phyloP scores from a whole-genome alignment of 2,329 filamentous ascomycete species.

The Lachnellula arida region DNA sequence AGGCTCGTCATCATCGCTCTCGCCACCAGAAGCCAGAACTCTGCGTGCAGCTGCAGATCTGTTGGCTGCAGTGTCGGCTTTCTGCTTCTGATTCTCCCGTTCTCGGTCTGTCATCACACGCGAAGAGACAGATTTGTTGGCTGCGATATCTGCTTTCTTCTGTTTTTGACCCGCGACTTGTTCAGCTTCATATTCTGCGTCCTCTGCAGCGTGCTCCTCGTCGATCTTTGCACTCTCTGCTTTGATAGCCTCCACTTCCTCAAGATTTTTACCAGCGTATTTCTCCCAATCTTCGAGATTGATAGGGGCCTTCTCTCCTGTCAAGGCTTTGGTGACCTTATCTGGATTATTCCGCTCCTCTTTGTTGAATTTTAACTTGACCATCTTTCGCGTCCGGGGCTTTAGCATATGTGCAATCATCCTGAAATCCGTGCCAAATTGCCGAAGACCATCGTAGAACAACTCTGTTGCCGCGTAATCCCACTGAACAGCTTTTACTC shows the following conservation, averaged over 20 bases:
- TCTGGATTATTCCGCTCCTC: constrained; percentile 66
- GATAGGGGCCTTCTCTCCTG: constrained; percentile 54
- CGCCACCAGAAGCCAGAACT: constrained; percentile 10
- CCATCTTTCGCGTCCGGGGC: constrained; percentile 63
- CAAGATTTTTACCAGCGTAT: constrained; percentile 49
- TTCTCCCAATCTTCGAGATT: constrained; percentile 57
- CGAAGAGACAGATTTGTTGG: constrained; percentile 6
- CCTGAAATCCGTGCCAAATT: constrained; percentile 80
- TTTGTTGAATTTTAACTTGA: constrained; percentile 79
- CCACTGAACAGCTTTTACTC: constrained; percentile 64
- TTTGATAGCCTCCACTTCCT: constrained; percentile 51
- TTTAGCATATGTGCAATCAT: constrained; percentile 75
- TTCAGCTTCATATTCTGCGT: constrained; percentile 43
- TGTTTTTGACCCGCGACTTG: constrained; percentile 18
- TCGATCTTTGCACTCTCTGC: constrained; percentile 44
- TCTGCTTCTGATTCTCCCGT: constrained; percentile 6
- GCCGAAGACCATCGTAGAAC: constrained; percentile 70
- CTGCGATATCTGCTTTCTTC: constrained; percentile 28
- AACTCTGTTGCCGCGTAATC: constrained; percentile 63
- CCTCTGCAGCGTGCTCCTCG: constrained; percentile 42
- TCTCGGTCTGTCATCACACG: too few species aligned
- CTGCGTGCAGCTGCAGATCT: constrained; percentile 11
- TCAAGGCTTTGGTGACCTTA: constrained; percentile 60
- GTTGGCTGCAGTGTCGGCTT: constrained; percentile 5
- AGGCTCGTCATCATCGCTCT: constrained; percentile 13